Evolutionary conservation across 169 alveolate genomes (phyloP), one percentile per base, ranked within the genome.

Genomic region (Cryptosporidium felis): DNA sequence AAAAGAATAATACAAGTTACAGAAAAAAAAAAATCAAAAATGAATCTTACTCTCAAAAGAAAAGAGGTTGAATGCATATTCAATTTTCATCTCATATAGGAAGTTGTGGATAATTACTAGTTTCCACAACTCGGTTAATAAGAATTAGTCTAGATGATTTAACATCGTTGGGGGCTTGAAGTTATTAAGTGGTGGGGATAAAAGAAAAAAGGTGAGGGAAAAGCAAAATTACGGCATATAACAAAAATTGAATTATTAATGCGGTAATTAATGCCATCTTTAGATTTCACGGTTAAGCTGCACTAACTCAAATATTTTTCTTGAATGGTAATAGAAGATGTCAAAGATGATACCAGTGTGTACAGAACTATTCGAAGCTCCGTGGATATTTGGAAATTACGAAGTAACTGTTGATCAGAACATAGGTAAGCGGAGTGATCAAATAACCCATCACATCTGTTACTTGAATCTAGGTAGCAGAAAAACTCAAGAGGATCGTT

Each of bases 401-500:
- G 85, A 74, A 40, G 85, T 74, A 23, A 74, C 85, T 51, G 32
- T 74, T 36, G 85, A 74, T 21, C 85, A 74, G 41, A 74, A 40
- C 28, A 74, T 51, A 74, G 85, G 85, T 53, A 53, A 53, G 85
- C 38, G 10, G 34, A 45, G 8, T 5, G 5, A 21, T 36, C 12
- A 42, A 10, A 36, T 14, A 8, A 26, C 14, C n/a, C 10, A 8
- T 74, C 32, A 16, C 1, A 32, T 21, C 14, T 9, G 56, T 38
- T 30, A 14, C 21, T 16, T 21, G 18, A 21, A 49, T 9, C 12
- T 36, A 91, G 95, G 95, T 4, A 88, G 92, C 26, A 82, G 95
- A 51, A 89, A 81, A 80, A 66, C 91, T 16, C 95, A 92, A 81
- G 95, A 92, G 58, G 95, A 92, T 60, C 90, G 95, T 0, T 88